Percentiles rank a stretch among this genome's conserved stretches.
These are phyloP conservation scores for Kwoniella sp. DNA, from an alignment of 768 basidiomycete species.

Conservation along the genomic window DNA sequence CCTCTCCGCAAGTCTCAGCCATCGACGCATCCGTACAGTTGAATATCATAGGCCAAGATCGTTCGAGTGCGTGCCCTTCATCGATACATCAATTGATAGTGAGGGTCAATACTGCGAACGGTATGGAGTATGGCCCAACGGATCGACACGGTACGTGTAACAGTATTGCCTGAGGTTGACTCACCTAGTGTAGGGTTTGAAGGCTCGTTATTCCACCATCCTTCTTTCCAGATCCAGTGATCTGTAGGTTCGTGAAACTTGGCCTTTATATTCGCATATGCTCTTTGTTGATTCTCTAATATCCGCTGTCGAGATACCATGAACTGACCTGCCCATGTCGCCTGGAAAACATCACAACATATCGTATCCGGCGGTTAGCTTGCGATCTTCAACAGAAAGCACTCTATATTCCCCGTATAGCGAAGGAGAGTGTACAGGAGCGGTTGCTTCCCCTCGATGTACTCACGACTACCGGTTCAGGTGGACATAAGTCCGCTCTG, in stretches of 20 bases:
- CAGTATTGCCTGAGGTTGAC: too few relatives aligned
- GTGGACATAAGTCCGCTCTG: constrained; percentile 45
- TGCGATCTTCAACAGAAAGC: too few relatives aligned
- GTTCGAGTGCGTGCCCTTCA: constrained; percentile 48
- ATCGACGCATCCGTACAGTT: constrained; percentile 34
- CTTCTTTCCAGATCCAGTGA: constrained; percentile 49
- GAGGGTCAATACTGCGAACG: too few relatives aligned
- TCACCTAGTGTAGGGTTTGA: constrained; percentile 43
- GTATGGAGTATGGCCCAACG: too few relatives aligned
- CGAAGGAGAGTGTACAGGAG: too few relatives aligned
- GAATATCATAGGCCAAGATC: constrained; percentile 51
- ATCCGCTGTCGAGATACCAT: constrained; percentile 48
- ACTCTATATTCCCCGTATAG: too few relatives aligned
- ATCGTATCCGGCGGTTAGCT: too few relatives aligned
- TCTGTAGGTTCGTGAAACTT: constrained; percentile 43
- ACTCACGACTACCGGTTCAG: constrained; percentile 29
- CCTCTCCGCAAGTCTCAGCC: constrained; percentile 30
- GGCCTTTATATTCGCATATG: constrained; percentile 38
- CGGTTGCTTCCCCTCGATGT: too few relatives aligned
- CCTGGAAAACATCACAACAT: too few relatives aligned
- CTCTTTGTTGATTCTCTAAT: constrained; percentile 30
- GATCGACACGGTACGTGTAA: too few relatives aligned
- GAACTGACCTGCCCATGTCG: constrained; percentile 54
- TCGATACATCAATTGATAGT: too few relatives aligned
- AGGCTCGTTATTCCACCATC: constrained; percentile 41